phyloP scores from a whole-genome alignment of 2,329 filamentous ascomycete species.

The Alternaria sp. region DNA sequence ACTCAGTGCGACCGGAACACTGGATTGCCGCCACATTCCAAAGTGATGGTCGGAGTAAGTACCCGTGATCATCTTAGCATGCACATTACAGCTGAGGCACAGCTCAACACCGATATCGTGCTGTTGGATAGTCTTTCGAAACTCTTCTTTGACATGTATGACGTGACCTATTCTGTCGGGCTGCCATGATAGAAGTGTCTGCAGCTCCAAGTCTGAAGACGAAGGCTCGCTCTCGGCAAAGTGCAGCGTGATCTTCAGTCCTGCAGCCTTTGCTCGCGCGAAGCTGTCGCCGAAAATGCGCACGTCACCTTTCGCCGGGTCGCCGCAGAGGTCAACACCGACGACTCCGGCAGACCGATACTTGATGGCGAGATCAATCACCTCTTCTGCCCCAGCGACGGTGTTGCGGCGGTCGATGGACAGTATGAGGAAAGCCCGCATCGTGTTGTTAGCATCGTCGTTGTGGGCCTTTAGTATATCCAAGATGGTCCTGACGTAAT shows the following conservation, averaged over 20 bases:
- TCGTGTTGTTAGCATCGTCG: slow-evolving; percentile 42
- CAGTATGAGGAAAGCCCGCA: slow-evolving; percentile 74
- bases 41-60: slow-evolving; percentile 78
- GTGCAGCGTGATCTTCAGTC: slow-evolving; percentile 75
- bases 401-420: slow-evolving; percentile 76
- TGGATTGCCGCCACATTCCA: slow-evolving; percentile 71
- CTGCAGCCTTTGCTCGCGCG: slow-evolving; percentile 61
- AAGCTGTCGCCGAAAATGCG: slow-evolving; percentile 69
- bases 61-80: slow-evolving; percentile 75
- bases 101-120: slow-evolving; percentile 74
- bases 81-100: slow-evolving; percentile 83
- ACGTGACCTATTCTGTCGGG: slow-evolving; percentile 81
- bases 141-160: slow-evolving; percentile 72
- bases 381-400: slow-evolving; percentile 66
- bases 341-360: slow-evolving; percentile 68
- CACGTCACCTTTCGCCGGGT: slow-evolving; percentile 72
- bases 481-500: slow-evolving; percentile 74
- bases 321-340: slow-evolving; percentile 80
- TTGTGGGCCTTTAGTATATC: slow-evolving; percentile 67
- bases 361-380: slow-evolving; percentile 69
- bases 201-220: slow-evolving; percentile 67
- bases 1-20: slow-evolving; percentile 67
- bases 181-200: slow-evolving; percentile 69
- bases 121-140: slow-evolving; percentile 65
- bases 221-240: slow-evolving; percentile 75